Conservation (phyloP, 495 filamentous ascomycete genomes). For the Neurospora tetraspora region DNA sequence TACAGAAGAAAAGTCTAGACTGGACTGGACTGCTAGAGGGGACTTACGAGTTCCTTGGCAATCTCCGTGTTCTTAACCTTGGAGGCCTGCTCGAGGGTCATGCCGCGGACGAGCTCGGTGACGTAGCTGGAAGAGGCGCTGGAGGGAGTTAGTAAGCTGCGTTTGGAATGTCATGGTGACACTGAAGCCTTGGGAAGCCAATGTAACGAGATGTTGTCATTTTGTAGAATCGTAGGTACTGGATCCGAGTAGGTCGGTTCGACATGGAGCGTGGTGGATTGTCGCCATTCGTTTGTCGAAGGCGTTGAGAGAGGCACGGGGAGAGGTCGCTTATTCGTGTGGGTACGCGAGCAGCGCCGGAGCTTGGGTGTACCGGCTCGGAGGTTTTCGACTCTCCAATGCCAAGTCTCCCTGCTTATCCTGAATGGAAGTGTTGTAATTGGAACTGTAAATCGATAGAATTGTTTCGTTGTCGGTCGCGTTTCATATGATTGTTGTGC, state of each 20-base stretch:
- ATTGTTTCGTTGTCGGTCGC: not conserved
- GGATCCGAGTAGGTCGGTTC: not conserved
- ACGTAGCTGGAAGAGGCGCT: constrained; percentile 59
- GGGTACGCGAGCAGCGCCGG: not conserved
- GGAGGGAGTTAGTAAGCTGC: constrained; percentile 5
- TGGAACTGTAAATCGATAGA: not conserved
- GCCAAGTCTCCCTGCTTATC: not conserved
- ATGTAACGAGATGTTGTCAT: not conserved
- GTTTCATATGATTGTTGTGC: not conserved
- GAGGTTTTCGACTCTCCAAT: not conserved
- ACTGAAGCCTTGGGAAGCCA: not conserved
- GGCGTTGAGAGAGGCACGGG: not conserved
- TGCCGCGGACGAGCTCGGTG: constrained; percentile 85
- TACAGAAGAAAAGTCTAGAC: not conserved
- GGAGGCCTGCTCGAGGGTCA: constrained; percentile 89
- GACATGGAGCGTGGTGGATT: not conserved
- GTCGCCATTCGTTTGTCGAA: not conserved
- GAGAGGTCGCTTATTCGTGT: not conserved
- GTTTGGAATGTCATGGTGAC: not conserved
- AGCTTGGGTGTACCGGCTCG: not conserved
- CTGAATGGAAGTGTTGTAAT: not conserved
- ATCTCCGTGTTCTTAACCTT: constrained; percentile 95
- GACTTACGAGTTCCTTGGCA: constrained; percentile 66
- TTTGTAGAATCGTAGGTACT: not conserved
- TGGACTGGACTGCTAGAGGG: not conserved